Base-by-base conservation (phyloP, 2,329 filamentous ascomycete species). In the Apiospora marii region DNA sequence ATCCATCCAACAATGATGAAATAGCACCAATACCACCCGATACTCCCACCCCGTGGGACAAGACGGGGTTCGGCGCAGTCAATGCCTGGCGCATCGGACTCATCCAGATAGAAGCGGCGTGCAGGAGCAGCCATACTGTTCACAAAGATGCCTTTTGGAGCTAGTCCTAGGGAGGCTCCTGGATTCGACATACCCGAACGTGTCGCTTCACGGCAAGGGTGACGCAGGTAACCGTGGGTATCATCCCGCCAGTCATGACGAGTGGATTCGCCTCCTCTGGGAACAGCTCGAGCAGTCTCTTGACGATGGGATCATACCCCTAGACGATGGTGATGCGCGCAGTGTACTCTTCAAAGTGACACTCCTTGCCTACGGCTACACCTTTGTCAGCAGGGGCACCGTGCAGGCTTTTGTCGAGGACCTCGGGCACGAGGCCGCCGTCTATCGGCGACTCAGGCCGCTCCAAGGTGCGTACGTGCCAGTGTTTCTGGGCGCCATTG, bases 61-160 rank as follows among this genome's bases (percentile, higher is more conserved):
- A 69, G 70, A 44, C 16, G 51, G 61, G 64, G 71, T 71, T 74
- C 73, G 37, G 79, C 77, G 68, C 48, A 76, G 69, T 75, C 74
- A 44, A 71, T 75, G 8, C 8, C 53, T 61, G 30, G 30, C 53
- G 53, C 7, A 61, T 61, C 53, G 53, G 30, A 5, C 27, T 61
- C 16, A n/a, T n/a, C n/a, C n/a, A n/a, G n/a, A n/a, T n/a, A n/a
- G n/a, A n/a, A n/a, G n/a, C n/a, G n/a, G n/a, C 30, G 69, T 24
- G 49, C 72, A 41, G 70, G 67, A 51, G 68, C 69, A 72, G 67
- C 72, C 73, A 34, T 68, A 68, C n/a, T 68, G n/a, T 46, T 44
- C 41, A 46, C n/a, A 68, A 30, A 48, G 67, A 46, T 68, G 27
- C 41, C 67, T 68, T 68, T 48, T 19, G 27, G 67, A n/a, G 24